Conservation (phyloP, 2,329 filamentous ascomycete genomes). For the Raffaelea deltoideospora region DNA sequence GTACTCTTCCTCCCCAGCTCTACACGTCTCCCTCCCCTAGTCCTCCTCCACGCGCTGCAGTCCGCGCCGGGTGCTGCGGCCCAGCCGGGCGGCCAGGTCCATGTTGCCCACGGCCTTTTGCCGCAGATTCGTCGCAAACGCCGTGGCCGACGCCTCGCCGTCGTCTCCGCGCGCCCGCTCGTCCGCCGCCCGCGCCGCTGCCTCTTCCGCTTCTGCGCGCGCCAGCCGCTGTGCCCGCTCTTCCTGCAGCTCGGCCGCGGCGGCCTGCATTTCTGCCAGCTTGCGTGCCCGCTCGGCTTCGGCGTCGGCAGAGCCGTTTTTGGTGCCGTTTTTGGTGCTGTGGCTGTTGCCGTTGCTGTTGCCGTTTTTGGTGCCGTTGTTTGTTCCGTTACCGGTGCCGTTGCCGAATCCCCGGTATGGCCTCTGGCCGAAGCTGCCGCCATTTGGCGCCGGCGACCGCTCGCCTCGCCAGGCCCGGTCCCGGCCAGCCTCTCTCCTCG, state of each 20-base stretch:
- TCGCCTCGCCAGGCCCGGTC: neutral
- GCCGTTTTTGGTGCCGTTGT: neutral
- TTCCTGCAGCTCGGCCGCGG: constrained; percentile 53
- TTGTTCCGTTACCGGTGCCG: constrained; percentile 4
- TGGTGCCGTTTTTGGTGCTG: neutral
- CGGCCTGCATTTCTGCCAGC: constrained; percentile 58
- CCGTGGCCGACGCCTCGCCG: constrained; percentile 9
- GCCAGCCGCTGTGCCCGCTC: constrained; percentile 54
- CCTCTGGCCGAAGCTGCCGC: neutral
- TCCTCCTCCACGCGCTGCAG: constrained; percentile 32
- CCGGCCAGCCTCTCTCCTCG: too few relatives aligned
- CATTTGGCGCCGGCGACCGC: neutral
- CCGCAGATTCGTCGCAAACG: constrained; percentile 50
- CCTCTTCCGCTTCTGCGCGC: constrained; percentile 50
- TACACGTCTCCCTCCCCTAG: constrained; percentile 7
- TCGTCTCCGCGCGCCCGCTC: constrained; percentile 42
- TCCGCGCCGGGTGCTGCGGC: constrained; percentile 28
- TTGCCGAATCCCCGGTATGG: constrained; percentile 5
- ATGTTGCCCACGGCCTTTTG: constrained; percentile 39
- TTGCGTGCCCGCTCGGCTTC: constrained; percentile 49
- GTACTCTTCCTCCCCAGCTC: neutral
- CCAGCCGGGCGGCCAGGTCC: constrained; percentile 36
- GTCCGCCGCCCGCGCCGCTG: constrained; percentile 49
- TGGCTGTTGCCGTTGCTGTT: neutral
- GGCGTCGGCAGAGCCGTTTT: neutral